Base-by-base conservation (phyloP, 2,329 filamentous ascomycete species). In the Hirsutella rhossiliensis region DNA sequence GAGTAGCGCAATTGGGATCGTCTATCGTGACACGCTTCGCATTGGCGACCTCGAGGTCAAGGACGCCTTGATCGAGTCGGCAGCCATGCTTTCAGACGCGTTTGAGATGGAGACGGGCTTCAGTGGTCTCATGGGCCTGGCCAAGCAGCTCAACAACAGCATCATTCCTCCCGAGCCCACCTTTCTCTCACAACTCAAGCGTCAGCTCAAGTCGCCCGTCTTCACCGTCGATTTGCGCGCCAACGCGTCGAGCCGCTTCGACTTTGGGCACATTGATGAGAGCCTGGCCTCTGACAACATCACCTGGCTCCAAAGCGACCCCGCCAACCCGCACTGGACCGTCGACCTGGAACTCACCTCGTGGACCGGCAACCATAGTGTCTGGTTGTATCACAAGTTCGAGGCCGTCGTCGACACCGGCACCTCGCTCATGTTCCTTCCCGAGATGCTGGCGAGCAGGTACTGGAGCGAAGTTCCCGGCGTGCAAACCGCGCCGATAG, bases 371-470 rank as follows among this genome's bases (percentile, higher is more conserved):
- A 46, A 82, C 31, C 69, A 81, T 56, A 70, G 55, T 44, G 66
- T 68, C 19, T 69, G 82, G 46, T 62, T 61, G 40, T 69, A 62
- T 48, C 73, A 64, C 38, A 52, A 54, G 17, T 69, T 72, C 51
- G 62, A 63, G 27, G 73, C 78, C 40, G 80, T 83, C 44, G 69
- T 76, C 27, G 82, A 87, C 60, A 86, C 82, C 3, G 82, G 81
- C 20, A 83, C 80, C 4, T 79, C 80, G 1, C 66, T 86, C 43
- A 66, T 86, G 56, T 72, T 84, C 41, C 63, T 82, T 23, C 72
- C 75, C 28, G 63, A 71, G 15, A 62, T 67, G 9, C 63, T 82
- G n/a, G 75, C 73, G 2, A 56, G 67, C 27, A 66, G 67, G 30
- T 87, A 85, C 63, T 86, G 80, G 62, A 56, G 56, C 28, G 58